A percentile compares a stretch with the other conserved stretches of the same genome.
These are phyloP conservation scores for Vishniacozyma victoriae DNA, from an alignment of 768 basidiomycete genomes.

Conservation along the genomic window DNA sequence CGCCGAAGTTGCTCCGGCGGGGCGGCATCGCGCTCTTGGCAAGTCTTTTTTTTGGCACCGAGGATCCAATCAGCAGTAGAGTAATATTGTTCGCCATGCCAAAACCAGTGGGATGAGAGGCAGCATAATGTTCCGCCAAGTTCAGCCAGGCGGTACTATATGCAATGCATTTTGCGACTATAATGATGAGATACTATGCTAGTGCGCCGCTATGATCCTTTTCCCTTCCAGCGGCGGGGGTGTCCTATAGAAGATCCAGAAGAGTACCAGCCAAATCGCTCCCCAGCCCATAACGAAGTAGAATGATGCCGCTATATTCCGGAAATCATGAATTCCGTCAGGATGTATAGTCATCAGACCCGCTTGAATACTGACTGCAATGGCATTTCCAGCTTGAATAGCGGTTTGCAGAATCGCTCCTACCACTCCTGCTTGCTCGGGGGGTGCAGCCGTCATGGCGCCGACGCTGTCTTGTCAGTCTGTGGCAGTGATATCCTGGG, in stretches of 20 bases:
- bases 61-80: no score
- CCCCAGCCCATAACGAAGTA: slow-evolving; percentile 28
- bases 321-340: slow-evolving; percentile 11
- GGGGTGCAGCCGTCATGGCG: slow-evolving; percentile 28
- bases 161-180: no score
- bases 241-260: slow-evolving; percentile 59
- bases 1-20: no score
- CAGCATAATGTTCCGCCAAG: no score
- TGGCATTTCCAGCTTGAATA: slow-evolving; percentile 23
- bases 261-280: slow-evolving; percentile 58
- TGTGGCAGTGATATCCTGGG: not conserved
- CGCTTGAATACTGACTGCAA: slow-evolving; percentile 29
- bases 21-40: no score
- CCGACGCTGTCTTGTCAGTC: slow-evolving; percentile 21
- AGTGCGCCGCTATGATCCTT: no score
- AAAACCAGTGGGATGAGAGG: no score
- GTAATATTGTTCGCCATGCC: no score
- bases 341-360: slow-evolving; percentile 24
- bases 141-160: no score
- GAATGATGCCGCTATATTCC: slow-evolving; percentile 17
- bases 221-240: no score
- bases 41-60: no score
- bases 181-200: no score
- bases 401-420: slow-evolving; percentile 30
- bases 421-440: slow-evolving; percentile 29